Evolutionary conservation across 345 rosid genomes (phyloP), one percentile per base, ranked within the genome.

Genomic region (Trapa incisa): DNA sequence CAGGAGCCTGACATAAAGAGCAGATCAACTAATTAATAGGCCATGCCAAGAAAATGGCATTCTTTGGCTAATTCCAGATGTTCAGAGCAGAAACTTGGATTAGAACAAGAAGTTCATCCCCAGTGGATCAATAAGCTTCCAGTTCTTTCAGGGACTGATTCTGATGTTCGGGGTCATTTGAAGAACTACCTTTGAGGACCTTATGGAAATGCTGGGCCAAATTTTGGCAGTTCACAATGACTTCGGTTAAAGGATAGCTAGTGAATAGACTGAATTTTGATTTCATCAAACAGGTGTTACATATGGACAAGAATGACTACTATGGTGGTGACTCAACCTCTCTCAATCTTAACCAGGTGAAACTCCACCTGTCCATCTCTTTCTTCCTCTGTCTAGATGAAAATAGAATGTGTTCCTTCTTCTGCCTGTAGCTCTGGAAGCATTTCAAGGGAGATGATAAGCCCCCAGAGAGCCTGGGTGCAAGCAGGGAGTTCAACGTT

Each of bases 291-390:
- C 78, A 87, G 92, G 94, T 87, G 11, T 63, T 87, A 79, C 87
- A 88, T 65, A 88, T 91, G 93, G 88, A 91, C 62, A 82, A 85
- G 67, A 91, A 88, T 72, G 93, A 88, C 76, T 91, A 88, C 66
- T 88, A 91, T 74, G 91, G 93, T 63, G 96, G 89, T 66, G 96
- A 78, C 64, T 91, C 91, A n/a, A 70, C 88, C 14, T 91, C 96
- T 67, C 87, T 91, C 57, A 88, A 88, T 80, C 96, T 86, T 67
- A 84, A 73, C 35, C 93, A 91, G 91, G 88, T 91, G 15, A 36
- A 8, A 53, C 3, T 69, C 66, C 57, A n/a, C 35, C 12, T 41
- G 6, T 50, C 17, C 48, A 11, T 45, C 48, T 45, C 35, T 15
- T 54, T 22, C 29, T 54, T 54, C 60, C 57, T 52, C n/a, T 52